phyloP scores from a whole-genome alignment of 1,284 basidiomycete genomes.

The Laetiporus sulphureus region DNA sequence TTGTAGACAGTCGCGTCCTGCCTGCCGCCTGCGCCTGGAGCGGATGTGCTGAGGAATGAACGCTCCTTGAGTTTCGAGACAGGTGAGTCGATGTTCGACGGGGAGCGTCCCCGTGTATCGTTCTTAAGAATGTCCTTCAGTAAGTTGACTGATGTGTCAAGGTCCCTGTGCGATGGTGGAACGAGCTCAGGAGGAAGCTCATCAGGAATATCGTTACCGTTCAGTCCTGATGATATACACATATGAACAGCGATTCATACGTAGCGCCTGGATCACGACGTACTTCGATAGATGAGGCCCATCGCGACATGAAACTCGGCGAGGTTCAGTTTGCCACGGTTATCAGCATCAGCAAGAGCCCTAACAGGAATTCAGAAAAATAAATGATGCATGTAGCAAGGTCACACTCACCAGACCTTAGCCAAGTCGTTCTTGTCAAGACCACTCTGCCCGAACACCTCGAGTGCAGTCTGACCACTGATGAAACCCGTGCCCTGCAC shows the following conservation, averaged over 20 bases:
- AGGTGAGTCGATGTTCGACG: slow-evolving; percentile 41
- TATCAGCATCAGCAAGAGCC: slow-evolving; percentile 85
- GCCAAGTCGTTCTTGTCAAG: slow-evolving; percentile 87
- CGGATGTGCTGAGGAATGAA: slow-evolving; percentile 56
- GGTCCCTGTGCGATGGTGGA: slow-evolving; percentile 88
- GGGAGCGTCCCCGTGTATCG: slow-evolving; percentile 64
- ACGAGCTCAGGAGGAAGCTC: slow-evolving; percentile 85
- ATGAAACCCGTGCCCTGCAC: slow-evolving; percentile 81
- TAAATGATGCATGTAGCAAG: background rate
- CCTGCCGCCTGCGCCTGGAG: slow-evolving; percentile 50
- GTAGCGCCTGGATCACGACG: too few relatives aligned
- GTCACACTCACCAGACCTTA: slow-evolving; percentile 85
- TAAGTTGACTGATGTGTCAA: slow-evolving; percentile 89
- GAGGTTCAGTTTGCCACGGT: slow-evolving; percentile 90
- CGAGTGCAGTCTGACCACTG: slow-evolving; percentile 78
- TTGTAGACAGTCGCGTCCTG: slow-evolving; percentile 94
- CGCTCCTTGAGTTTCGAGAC: slow-evolving; percentile 61
- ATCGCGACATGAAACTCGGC: slow-evolving; percentile 99
- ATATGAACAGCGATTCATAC: background rate
- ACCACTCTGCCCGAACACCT: slow-evolving; percentile 95
- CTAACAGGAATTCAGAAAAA: slow-evolving; percentile 34
- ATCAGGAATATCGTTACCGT: slow-evolving; percentile 89
- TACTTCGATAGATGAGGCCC: slow-evolving; percentile 95
- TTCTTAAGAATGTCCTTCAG: slow-evolving; percentile 88
- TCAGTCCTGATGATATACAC: slow-evolving; percentile 57